These are phyloP conservation scores for Osmanthus fragrans DNA, from an alignment of 257 asterid genomes.

Conservation along the genomic window DNA sequence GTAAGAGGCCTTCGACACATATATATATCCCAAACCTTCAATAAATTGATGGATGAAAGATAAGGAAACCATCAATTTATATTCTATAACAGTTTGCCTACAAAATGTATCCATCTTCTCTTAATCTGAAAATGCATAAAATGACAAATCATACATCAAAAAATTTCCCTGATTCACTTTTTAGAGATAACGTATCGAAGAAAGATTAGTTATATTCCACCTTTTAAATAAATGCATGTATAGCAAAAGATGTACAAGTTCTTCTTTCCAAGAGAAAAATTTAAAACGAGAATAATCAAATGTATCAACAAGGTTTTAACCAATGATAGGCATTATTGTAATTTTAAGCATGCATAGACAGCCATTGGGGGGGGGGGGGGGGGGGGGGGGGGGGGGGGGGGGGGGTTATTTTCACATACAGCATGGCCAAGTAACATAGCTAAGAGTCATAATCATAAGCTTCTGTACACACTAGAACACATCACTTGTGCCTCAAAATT, in stretches of 20 bases:
- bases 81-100: neutral
- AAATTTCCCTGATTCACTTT: neutral
- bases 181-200: neutral
- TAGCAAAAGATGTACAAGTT: neutral
- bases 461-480: neutral
- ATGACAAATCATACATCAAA: neutral
- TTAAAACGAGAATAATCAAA: neutral
- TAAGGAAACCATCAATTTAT: neutral
- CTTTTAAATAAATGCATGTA: neutral
- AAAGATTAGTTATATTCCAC: neutral
- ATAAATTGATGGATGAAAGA: neutral
- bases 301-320: neutral
- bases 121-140: neutral
- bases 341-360: neutral
- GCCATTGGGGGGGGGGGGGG: neutral
- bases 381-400: neutral
- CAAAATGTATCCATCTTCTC: neutral
- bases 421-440: neutral
- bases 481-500: neutral
- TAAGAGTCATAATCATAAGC: neutral
- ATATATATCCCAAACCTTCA: neutral
- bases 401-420: neutral
- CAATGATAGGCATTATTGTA: neutral
- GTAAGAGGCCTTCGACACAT: neutral
- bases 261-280: neutral